Evolutionary conservation across 2,329 filamentous ascomycete genomes (phyloP).

Genomic region (Aspergillus costaricaensis): DNA sequence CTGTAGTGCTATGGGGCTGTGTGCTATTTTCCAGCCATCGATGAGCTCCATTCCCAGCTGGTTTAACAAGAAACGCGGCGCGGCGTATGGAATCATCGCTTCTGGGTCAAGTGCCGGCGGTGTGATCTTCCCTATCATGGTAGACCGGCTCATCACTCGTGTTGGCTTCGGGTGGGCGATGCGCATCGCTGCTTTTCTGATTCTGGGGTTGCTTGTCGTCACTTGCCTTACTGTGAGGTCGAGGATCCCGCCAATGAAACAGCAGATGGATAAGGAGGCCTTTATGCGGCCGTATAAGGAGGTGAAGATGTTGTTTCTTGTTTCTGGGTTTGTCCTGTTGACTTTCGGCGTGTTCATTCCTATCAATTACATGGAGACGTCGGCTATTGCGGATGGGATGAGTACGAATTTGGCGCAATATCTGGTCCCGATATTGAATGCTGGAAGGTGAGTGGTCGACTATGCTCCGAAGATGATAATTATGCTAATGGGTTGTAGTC

Average conservation of each 20-base stretch:
- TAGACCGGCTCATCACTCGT: constrained; percentile 51
- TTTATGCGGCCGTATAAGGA: constrained; percentile 1
- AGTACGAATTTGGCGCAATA: not conserved
- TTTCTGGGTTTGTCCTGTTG: not conserved
- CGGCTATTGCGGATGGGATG: constrained; percentile 7
- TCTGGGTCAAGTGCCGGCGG: constrained; percentile 49
- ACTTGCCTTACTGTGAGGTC: not conserved
- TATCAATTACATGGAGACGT: constrained; percentile 11
- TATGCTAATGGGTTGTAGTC: not conserved
- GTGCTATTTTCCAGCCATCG: constrained; percentile 10
- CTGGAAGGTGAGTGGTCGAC: not conserved
- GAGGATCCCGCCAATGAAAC: not conserved
- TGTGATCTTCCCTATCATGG: constrained; percentile 62
- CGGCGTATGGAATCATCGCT: constrained; percentile 26
- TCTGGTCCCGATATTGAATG: constrained; percentile 7
- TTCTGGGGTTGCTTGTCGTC: constrained; percentile 55
- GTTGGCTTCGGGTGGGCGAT: constrained; percentile 59
- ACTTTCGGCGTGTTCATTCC: constrained; percentile 18
- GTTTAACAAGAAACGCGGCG: constrained; percentile 53
- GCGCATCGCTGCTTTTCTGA: constrained; percentile 57
- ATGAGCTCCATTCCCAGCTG: constrained; percentile 41
- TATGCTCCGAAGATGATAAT: too few relatives aligned
- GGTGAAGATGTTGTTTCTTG: not conserved
- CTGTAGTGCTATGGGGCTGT: constrained; percentile 51
- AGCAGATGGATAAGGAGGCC: not conserved